These are phyloP conservation scores for Ustilago loliicola DNA, from an alignment of 1,284 basidiomycete species.

Conservation along the genomic window DNA sequence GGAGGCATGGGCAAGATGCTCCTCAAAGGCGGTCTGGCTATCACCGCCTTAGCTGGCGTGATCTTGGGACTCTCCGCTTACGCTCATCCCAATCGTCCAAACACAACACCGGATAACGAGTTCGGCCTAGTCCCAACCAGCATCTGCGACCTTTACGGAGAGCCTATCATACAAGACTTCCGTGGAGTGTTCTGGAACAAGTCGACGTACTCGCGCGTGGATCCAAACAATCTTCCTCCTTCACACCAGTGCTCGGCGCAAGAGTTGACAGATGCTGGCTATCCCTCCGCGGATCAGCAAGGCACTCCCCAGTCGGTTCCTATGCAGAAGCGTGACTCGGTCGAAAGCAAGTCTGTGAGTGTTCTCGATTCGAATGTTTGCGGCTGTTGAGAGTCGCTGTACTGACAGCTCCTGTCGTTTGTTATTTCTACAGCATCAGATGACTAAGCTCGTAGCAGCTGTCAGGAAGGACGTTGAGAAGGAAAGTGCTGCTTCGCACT, in stretches of 20 bases:
- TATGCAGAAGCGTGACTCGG: slow-evolving; percentile 23
- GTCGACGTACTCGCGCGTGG: slow-evolving; percentile 30
- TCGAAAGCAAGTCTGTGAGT: background rate
- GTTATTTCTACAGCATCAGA: background rate
- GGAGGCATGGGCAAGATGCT: background rate
- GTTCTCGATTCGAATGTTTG: background rate
- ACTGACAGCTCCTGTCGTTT: background rate
- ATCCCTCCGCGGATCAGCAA: background rate
- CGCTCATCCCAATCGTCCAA: slow-evolving; percentile 27
- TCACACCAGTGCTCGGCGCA: slow-evolving; percentile 15
- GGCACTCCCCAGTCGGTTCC: background rate
- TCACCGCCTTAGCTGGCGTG: slow-evolving; percentile 11
- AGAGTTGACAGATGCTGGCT: slow-evolving; percentile 10
- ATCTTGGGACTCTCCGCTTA: slow-evolving; percentile 13
- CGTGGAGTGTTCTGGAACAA: slow-evolving; percentile 35
- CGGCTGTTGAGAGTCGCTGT: background rate
- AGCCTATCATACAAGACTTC: slow-evolving; percentile 31
- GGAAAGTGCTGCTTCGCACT: background rate
- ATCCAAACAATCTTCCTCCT: slow-evolving; percentile 17
- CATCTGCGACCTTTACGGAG: slow-evolving; percentile 22
- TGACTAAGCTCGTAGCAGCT: background rate
- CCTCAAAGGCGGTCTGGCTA: slow-evolving; percentile 10
- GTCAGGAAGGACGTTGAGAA: slow-evolving; percentile 10
- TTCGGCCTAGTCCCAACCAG: slow-evolving; percentile 23
- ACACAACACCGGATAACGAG: slow-evolving; percentile 33